Evolutionary conservation across 2,329 filamentous ascomycete species (phyloP).

Genomic region (Neonectria coccinea): DNA sequence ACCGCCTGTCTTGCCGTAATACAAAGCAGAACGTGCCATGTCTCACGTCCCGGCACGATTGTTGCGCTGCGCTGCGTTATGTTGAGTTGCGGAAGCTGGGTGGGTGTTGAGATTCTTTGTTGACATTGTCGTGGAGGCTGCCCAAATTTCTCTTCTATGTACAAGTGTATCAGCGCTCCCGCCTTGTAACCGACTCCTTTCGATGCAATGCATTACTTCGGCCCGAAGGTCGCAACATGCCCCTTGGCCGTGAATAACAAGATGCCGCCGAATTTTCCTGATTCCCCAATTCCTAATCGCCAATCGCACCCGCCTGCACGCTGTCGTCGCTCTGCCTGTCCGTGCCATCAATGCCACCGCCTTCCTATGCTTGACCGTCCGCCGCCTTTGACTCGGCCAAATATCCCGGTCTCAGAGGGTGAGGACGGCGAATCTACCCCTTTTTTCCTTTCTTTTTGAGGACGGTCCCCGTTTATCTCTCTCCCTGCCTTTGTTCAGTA

Average conservation of each 20-base stretch:
- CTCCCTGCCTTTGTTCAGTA: conserved; percentile 2
- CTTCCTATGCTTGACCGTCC: conserved; percentile 4
- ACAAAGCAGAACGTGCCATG: neutral
- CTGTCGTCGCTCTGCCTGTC: conserved; percentile 12
- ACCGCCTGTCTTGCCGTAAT: neutral
- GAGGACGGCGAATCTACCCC: neutral
- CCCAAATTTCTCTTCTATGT: conserved; percentile 43
- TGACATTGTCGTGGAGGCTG: conserved; percentile 33
- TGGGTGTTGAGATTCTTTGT: conserved; percentile 31
- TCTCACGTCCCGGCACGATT: neutral
- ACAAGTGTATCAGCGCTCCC: conserved; percentile 45
- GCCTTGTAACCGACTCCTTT: conserved; percentile 45
- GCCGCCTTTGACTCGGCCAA: conserved; percentile 13
- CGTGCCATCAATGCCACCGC: conserved; percentile 13
- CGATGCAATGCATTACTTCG: conserved; percentile 47
- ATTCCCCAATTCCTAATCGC: conserved; percentile 21
- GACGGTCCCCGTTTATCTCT: neutral
- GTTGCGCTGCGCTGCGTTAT: neutral
- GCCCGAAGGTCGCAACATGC: conserved; percentile 36
- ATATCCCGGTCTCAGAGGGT: neutral
- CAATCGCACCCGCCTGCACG: conserved; percentile 16
- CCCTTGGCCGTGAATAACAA: conserved; percentile 31
- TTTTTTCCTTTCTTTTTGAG: conserved; percentile 6
- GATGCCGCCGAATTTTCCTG: conserved; percentile 37
- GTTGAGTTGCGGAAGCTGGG: neutral